phyloP scores from a whole-genome alignment of 495 filamentous ascomycete genomes.

The Aspergillus indologenus region DNA sequence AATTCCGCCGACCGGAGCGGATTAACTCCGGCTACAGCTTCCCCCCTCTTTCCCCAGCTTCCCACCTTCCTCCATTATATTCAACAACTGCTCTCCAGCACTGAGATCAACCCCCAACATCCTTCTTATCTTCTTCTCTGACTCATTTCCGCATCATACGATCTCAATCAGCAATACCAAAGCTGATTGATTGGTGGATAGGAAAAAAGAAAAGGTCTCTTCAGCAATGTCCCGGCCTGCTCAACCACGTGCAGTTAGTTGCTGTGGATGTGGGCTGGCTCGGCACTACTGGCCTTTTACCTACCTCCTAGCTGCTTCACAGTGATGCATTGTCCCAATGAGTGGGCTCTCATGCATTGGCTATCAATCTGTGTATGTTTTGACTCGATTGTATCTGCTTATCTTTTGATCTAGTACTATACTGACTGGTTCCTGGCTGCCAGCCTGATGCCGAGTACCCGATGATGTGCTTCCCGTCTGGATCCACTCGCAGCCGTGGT shows the following conservation, averaged over 20 bases:
- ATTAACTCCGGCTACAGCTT: background rate
- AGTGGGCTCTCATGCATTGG: no score
- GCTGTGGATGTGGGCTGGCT: no score
- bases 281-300: background rate
- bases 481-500: background rate
- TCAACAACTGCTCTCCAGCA: background rate
- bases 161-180: background rate
- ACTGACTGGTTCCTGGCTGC: background rate
- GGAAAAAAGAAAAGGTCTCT: no score
- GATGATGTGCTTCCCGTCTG: background rate
- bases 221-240: no score
- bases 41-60: background rate
- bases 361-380: no score
- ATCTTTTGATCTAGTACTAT: no score
- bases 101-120: no score
- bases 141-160: background rate
- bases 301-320: no score
- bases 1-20: background rate
- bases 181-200: background rate
- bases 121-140: background rate
- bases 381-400: no score
- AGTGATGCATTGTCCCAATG: background rate
- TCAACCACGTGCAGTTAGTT: no score
- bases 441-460: background rate
- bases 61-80: background rate